Conservation (phyloP, 2,329 filamentous ascomycete genomes). For the Fusarium nelsonii region DNA sequence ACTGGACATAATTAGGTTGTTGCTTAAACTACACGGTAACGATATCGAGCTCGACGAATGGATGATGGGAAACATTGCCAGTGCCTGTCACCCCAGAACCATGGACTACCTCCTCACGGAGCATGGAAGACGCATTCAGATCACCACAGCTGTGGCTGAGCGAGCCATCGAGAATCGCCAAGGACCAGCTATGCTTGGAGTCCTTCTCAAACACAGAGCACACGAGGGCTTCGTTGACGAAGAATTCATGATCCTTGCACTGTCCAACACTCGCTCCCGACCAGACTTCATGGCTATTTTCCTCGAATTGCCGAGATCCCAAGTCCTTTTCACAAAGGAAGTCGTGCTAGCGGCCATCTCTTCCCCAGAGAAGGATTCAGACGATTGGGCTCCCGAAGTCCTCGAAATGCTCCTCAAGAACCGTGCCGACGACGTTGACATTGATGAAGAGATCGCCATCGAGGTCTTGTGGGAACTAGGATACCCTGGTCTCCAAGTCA, state of each 20-base stretch:
- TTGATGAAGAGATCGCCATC: constrained; percentile 27
- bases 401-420: constrained; percentile 32
- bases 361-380: constrained; percentile 18
- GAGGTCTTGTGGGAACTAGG: constrained; percentile 21
- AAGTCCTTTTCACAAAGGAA: constrained; percentile 25
- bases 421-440: constrained; percentile 28
- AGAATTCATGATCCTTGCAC: constrained; percentile 22
- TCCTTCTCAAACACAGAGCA: constrained; percentile 27
- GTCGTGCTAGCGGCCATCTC: constrained; percentile 27
- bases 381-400: constrained; percentile 32
- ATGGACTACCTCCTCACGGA: constrained; percentile 31
- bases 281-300: constrained; percentile 33
- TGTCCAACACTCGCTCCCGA: constrained; percentile 24
- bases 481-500: constrained; percentile 21
- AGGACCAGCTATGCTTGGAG: constrained; percentile 29
- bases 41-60: constrained; percentile 23
- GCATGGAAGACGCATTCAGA: constrained; percentile 16
- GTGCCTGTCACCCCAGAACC: constrained; percentile 18
- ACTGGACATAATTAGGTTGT: constrained; percentile 12
- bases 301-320: constrained; percentile 21
- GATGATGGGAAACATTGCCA: constrained; percentile 33
- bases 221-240: constrained; percentile 26
- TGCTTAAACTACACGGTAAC: constrained; percentile 20
- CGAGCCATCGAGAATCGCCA: constrained; percentile 31
- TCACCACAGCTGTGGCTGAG: constrained; percentile 22